Base-by-base conservation (phyloP, 2,329 filamentous ascomycete genomes). In the Aspergillus quadrilineatus region DNA sequence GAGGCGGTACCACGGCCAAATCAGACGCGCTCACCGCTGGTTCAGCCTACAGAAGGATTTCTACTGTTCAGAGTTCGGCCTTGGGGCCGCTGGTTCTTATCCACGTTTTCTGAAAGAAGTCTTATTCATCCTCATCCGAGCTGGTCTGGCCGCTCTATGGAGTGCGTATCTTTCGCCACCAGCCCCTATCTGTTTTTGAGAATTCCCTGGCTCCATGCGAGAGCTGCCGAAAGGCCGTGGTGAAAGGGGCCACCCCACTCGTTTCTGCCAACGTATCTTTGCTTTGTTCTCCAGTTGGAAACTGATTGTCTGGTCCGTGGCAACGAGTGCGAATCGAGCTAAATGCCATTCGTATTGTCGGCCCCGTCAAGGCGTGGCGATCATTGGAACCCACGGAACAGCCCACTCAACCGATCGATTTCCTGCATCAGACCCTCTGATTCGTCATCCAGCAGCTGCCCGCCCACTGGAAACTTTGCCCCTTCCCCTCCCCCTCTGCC, bases 1-100 rank as follows among this genome's bases (percentile, higher is more conserved):
- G 61, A 63, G 61, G 61, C 61, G 61, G 61, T 56, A 63, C 59
- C 57, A 60, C 61, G 60, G 61, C 59, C 59, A 63, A 58, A 61
- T 61, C 60, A 61, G 56, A 58, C 49, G 45, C 53, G 46, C 57
- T 63, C 60, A 63, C 60, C 60, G 60, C 60, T 60, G 59, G 57
- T 61, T 60, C 45, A 44, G 34, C 50, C 45, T 50, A 44, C 37
- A 50, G 22, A 10, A 46, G 34, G n/a, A 30, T 37, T 46, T 47
- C 34, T 53, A 53, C 50, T 30, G 6, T 39, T 28, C 17, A 53
- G 45, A 29, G 29, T 17, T 39, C n/a, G 22, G n/a, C 8, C 34
- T 41, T 17, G 49, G 50, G 42, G 42, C 5, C 26, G 30, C 41
- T 45, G 50, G 12, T 39, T 53, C 43, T 53, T 53, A 53, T 53